Evolutionary conservation across 306 rosid genomes (phyloP).

Genomic region (Prunus dulcis): DNA sequence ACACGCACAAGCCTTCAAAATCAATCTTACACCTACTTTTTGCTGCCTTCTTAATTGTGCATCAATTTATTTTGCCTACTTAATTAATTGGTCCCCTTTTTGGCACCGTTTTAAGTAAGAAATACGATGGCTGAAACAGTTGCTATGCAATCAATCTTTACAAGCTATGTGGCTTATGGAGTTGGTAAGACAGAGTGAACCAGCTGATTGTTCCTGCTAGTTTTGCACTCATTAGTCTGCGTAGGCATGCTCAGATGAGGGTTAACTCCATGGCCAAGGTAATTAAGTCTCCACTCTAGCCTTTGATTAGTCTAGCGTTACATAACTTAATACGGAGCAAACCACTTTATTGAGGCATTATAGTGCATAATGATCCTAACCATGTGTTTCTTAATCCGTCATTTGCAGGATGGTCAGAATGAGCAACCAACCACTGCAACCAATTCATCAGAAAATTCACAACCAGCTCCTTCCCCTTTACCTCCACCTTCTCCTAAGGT

Average conservation of each 20-base stretch:
- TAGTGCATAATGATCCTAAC: too few relatives aligned
- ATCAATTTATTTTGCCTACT: background rate
- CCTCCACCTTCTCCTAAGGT: constrained; percentile 5
- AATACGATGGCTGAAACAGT: background rate
- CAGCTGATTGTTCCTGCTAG: background rate
- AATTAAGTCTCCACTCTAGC: background rate
- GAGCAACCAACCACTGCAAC: constrained; percentile 3
- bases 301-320: background rate
- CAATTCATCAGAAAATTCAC: background rate
- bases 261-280: background rate
- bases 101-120: background rate
- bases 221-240: background rate
- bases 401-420: constrained; percentile 3
- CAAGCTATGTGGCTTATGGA: constrained; percentile 6
- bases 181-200: background rate
- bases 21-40: background rate
- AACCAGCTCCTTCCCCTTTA: background rate
- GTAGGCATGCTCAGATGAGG: background rate
- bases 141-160: background rate
- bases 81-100: background rate
- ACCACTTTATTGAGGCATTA: too few relatives aligned
- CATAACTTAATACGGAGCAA: background rate
- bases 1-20: background rate
- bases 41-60: background rate
- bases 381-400: too few relatives aligned